Evolutionary conservation across 2,329 filamentous ascomycete genomes (phyloP).

Genomic region (Geoglossum cookeanum): DNA sequence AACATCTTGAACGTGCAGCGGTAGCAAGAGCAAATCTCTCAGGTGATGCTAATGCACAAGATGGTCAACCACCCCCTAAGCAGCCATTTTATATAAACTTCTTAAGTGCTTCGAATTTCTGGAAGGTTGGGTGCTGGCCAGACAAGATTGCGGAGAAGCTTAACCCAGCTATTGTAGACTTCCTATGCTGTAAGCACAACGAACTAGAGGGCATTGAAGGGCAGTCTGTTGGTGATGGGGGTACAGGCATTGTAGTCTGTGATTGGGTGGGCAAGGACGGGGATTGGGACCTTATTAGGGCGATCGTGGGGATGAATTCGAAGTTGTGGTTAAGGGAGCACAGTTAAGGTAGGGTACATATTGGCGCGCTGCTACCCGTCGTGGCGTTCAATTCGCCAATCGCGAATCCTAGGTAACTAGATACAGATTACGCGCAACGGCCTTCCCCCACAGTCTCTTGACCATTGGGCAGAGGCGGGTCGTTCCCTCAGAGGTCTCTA

Average conservation of each 20-base stretch:
- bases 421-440: no score
- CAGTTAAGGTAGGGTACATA: not conserved
- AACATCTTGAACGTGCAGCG: conserved; percentile 56
- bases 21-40: not conserved
- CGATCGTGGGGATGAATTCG: conserved; percentile 82
- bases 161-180: conserved; percentile 53
- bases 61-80: conserved; percentile 23
- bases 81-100: conserved; percentile 78
- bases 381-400: no score
- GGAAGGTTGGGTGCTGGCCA: conserved; percentile 81
- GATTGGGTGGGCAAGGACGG: conserved; percentile 80
- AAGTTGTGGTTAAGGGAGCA: conserved; percentile 25
- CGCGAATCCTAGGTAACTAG: no score
- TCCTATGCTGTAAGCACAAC: conserved; percentile 35
- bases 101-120: conserved; percentile 81
- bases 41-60: conserved; percentile 12
- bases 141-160: conserved; percentile 75
- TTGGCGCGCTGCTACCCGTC: conserved; percentile 14
- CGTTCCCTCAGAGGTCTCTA: no score
- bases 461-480: no score
- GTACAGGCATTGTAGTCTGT: conserved; percentile 74
- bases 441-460: no score
- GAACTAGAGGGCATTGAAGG: conserved; percentile 13
- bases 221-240: conserved; percentile 34
- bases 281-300: conserved; percentile 78